phyloP scores from a whole-genome alignment of 176 grass and related monocot genomes.

The Cymbopogon citratus region DNA sequence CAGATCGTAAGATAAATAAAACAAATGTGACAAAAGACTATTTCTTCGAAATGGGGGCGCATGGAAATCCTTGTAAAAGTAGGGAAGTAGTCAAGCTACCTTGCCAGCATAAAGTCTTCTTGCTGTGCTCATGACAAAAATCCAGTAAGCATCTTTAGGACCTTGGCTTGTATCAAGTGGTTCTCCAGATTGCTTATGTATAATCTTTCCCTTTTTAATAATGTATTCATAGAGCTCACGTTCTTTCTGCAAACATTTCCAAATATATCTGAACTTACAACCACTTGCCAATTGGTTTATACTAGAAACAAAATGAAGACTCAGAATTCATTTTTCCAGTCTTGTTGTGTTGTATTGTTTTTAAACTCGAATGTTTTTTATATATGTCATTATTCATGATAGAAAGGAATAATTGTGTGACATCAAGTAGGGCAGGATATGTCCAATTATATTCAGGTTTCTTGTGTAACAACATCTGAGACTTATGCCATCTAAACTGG shows the following conservation, averaged over 20 bases:
- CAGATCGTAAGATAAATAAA: neutral
- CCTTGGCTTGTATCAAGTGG: slow-evolving; percentile 60
- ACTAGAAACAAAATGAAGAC: neutral
- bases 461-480: neutral
- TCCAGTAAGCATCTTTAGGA: slow-evolving; percentile 75
- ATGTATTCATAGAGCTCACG: slow-evolving; percentile 75
- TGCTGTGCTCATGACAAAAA: slow-evolving; percentile 91
- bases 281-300: neutral
- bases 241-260: slow-evolving; percentile 57
- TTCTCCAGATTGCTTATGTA: slow-evolving; percentile 51
- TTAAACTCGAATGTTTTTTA: neutral
- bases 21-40: slow-evolving; percentile 5
- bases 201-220: slow-evolving; percentile 42
- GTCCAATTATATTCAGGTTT: neutral
- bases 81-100: slow-evolving; percentile 57
- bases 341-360: neutral
- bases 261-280: neutral
- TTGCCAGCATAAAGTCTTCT: slow-evolving; percentile 74
- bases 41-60: neutral
- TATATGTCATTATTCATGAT: neutral
- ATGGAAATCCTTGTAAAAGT: neutral
- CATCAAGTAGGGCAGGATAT: neutral
- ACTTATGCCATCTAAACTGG: neutral
- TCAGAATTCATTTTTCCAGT: neutral
- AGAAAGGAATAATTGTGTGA: too few species aligned